Percentiles rank a stretch among this genome's conserved stretches.
These are phyloP conservation scores for Linum trigynum DNA, from an alignment of 345 rosid species.

Conservation along the genomic window DNA sequence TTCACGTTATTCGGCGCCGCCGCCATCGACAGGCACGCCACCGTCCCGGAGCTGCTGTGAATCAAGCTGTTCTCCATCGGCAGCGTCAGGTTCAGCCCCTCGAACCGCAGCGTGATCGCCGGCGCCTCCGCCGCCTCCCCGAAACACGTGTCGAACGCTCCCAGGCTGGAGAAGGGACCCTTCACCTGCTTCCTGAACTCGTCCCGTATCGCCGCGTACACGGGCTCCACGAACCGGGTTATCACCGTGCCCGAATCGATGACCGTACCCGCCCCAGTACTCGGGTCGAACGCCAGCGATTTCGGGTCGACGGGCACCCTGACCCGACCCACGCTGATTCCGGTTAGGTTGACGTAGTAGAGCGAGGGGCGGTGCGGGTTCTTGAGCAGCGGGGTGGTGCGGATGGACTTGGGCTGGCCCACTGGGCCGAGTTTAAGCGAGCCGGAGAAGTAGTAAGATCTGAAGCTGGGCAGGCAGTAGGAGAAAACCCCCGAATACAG, in stretches of 20 bases:
- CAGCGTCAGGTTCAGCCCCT: slow-evolving; percentile 46
- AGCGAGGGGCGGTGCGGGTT: slow-evolving; percentile 78
- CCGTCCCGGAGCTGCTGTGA: slow-evolving; percentile 67
- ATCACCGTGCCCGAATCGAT: slow-evolving; percentile 35
- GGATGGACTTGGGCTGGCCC: slow-evolving; percentile 60
- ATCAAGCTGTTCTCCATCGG: slow-evolving; percentile 79
- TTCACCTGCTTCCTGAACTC: slow-evolving; percentile 68
- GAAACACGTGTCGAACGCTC: slow-evolving; percentile 85
- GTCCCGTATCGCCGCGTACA: slow-evolving; percentile 49
- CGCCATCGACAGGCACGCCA: slow-evolving; percentile 77
- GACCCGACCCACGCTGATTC: slow-evolving; percentile 60
- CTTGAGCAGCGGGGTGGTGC: slow-evolving; percentile 53
- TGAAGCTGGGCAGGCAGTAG: slow-evolving; percentile 77
- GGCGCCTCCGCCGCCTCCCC: slow-evolving; percentile 38
- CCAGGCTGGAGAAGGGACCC: slow-evolving; percentile 62
- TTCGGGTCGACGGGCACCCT: slow-evolving; percentile 35
- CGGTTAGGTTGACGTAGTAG: slow-evolving; percentile 74
- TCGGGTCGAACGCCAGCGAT: slow-evolving; percentile 43
- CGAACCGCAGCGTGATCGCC: slow-evolving; percentile 43
- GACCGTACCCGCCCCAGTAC: slow-evolving; percentile 51
- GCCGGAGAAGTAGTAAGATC: slow-evolving; percentile 71
- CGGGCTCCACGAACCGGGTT: slow-evolving; percentile 59
- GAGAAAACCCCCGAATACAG: slow-evolving; percentile 72
- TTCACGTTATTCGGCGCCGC: slow-evolving; percentile 51
- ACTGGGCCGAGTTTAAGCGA: slow-evolving; percentile 60